Percentiles rank a stretch among this genome's conserved stretches.
Evolutionary conservation across 2,329 filamentous ascomycete genomes (phyloP).

Genomic region (Fusarium odoratissimum): DNA sequence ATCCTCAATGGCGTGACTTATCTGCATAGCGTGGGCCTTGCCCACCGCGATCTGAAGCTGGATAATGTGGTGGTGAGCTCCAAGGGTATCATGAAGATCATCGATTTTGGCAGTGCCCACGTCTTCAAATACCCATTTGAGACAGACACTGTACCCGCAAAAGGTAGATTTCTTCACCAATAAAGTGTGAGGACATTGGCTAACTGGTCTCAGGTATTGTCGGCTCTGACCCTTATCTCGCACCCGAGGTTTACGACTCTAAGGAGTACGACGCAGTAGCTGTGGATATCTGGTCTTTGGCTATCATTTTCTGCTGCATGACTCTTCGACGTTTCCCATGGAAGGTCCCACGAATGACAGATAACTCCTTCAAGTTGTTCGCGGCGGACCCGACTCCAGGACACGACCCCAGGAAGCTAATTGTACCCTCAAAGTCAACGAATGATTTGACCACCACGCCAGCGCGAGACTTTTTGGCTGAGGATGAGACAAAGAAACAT

Average conservation of each 20-base stretch:
- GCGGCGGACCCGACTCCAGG: constrained; percentile 85
- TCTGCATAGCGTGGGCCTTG: constrained; percentile 92
- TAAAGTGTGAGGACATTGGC: not conserved
- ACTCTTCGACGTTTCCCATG: constrained; percentile 93
- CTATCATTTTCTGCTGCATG: constrained; percentile 99
- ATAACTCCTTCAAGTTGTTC: constrained; percentile 96
- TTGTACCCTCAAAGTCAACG: constrained; percentile 59
- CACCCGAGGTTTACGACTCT: constrained; percentile 95
- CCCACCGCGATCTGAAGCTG: constrained; percentile 93
- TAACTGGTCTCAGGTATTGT: constrained; percentile 65
- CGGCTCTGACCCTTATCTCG: constrained; percentile 92
- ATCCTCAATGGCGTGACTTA: constrained; percentile 96
- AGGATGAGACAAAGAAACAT: constrained; percentile 48
- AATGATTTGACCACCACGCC: constrained; percentile 56
- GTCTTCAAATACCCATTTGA: constrained; percentile 99
- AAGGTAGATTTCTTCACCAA: constrained; percentile 45
- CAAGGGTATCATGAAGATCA: constrained; percentile 98
- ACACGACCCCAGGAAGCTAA: constrained; percentile 67
- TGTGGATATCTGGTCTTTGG: constrained; percentile 96
- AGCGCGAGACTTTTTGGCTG: constrained; percentile 54
- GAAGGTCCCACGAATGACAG: constrained; percentile 91
- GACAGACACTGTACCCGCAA: constrained; percentile 64
- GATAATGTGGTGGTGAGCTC: constrained; percentile 99
- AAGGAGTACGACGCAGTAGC: constrained; percentile 93
- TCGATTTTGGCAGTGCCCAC: constrained; percentile 97